Conservation (phyloP, 2,329 filamentous ascomycete species). For the Cladosporium colombiae region DNA sequence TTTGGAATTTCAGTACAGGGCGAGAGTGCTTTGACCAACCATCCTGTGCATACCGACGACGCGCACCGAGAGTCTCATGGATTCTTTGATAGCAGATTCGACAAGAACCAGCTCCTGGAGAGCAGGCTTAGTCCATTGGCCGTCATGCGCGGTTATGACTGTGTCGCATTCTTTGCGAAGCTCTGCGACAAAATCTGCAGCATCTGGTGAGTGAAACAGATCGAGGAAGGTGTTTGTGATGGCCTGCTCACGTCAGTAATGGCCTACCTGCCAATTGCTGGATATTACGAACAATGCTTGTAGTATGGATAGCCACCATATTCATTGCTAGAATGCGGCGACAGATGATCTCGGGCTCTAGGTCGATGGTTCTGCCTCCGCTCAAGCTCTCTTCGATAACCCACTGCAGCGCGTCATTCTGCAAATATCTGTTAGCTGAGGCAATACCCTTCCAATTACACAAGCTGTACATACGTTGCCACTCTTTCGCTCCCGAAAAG, state of each 20-base stretch:
- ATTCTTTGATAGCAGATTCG: conserved; percentile 35
- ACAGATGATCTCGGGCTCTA: conserved; percentile 24
- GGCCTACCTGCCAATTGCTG: no score
- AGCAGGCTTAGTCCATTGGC: conserved; percentile 27
- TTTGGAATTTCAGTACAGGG: no score
- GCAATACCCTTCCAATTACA: no score
- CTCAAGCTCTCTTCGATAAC: conserved; percentile 23
- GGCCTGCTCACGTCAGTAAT: no score
- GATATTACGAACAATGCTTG: conserved; percentile 22
- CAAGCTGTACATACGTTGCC: no score
- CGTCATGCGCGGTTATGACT: conserved; percentile 22
- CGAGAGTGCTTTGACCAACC: not conserved
- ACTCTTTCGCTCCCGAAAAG: no score
- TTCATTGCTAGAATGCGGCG: conserved; percentile 29
- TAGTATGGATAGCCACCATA: conserved; percentile 32
- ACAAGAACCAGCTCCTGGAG: conserved; percentile 27
- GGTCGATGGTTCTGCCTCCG: conserved; percentile 17
- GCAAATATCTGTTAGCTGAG: no score
- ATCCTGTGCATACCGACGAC: conserved; percentile 26
- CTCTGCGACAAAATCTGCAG: conserved; percentile 22
- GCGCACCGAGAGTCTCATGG: conserved; percentile 26
- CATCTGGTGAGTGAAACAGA: conserved; percentile 25
- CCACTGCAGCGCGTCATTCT: conserved; percentile 31
- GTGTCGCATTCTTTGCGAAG: conserved; percentile 29
- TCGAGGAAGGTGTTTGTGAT: conserved; percentile 30